Evolutionary conservation across 306 rosid species (phyloP), one percentile per base, ranked within the genome.

Genomic region (Acacia melanoxylon): DNA sequence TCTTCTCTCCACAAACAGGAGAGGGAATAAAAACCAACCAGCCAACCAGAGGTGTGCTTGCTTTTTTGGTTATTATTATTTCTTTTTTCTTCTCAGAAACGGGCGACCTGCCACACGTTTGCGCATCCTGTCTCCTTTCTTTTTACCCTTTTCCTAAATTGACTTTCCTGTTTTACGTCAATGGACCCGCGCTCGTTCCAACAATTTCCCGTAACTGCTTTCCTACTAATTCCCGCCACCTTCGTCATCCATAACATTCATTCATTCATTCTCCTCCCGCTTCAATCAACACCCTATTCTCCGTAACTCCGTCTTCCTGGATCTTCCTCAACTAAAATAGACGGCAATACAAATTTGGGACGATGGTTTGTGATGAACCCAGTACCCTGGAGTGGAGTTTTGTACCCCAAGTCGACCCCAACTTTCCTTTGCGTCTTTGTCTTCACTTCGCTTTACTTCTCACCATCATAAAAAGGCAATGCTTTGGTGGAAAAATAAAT

Each of bases 21-120:
- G 85, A 86, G 87, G 59, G 98, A 88, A 93, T 91, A 91, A 91
- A 87, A 93, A 88, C 91, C 92, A 93, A 86, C 94, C 97, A 91
- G 76, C 88, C 88, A 83, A 71, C 67, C 58, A 79, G 77, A 22
- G 73, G 62, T 77, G 37, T 35, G 72, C 61, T 29, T 42, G 37
- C 75, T 74, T 10, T 68, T 84, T 25, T 51, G 17, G 27, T 65
- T 70, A 66, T 16, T 49, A 0, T 58, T 58, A n/a, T 58, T 56
- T n/a, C 1, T 8, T 56, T n/a, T 22, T 22, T 12, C 14, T 10
- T 27, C 12, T 17, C 74, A 42, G 11, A 22, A 69, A 22, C 74
- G 74, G 74, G 44, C 54, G 54, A 22, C 54, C 37, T 22, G 54
- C 75, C 75, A 69, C 74, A 44, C 56, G 75, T 70, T 44, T 44